These are phyloP conservation scores for Penicillium sp. DNA, from an alignment of 2,329 filamentous ascomycete genomes.

Conservation along the genomic window DNA sequence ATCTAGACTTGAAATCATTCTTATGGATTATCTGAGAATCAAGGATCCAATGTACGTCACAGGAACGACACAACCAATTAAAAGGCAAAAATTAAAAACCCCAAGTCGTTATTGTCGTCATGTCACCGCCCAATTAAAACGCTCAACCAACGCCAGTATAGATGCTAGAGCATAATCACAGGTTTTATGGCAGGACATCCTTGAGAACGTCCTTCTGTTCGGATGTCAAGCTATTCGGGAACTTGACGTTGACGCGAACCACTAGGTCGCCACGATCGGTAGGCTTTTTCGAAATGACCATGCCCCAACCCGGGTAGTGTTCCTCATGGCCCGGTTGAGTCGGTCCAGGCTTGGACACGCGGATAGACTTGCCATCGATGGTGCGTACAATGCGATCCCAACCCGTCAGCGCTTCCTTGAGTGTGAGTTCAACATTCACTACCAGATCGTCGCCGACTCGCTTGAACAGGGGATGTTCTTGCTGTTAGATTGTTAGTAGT, in stretches of 20 bases:
- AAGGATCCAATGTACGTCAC: not conserved
- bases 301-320: conserved; percentile 76
- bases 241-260: conserved; percentile 86
- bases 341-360: conserved; percentile 71
- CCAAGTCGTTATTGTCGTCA: conserved; percentile 14
- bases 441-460: conserved; percentile 85
- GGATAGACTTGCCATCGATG: conserved; percentile 83
- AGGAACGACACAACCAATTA: no score
- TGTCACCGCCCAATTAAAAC: conserved; percentile 11
- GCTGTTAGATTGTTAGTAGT: conserved; percentile 55
- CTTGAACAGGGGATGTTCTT: conserved; percentile 75
- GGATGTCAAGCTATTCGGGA: conserved; percentile 69
- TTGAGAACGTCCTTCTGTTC: conserved; percentile 74
- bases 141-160: conserved; percentile 24
- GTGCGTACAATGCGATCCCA: conserved; percentile 90
- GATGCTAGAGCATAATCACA: conserved; percentile 17
- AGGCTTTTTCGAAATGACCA: conserved; percentile 90
- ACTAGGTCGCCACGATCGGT: conserved; percentile 79
- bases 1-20: conserved; percentile 3
- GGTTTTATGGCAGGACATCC: conserved; percentile 59
- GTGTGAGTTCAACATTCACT: conserved; percentile 69
- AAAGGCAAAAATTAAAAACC: not conserved
- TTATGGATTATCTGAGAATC: no score
- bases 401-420: conserved; percentile 91
- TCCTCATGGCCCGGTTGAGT: conserved; percentile 80